Conservation (phyloP, 257 asterid species). For the Solanum habrochaites region DNA sequence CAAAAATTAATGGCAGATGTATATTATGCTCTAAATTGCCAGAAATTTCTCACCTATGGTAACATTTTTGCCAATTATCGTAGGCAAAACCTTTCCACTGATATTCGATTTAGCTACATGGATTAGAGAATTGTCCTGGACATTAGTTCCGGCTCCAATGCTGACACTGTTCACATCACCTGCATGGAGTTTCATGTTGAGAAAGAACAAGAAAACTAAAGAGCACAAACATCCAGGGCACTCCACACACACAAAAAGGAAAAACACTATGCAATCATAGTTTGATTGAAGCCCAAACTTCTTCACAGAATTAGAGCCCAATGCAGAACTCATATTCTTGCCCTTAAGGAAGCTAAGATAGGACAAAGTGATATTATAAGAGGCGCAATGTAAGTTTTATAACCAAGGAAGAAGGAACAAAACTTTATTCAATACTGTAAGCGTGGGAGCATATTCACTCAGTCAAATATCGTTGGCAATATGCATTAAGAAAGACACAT, state of each 20-base stretch:
- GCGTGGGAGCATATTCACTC: not conserved
- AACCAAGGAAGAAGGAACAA: not conserved
- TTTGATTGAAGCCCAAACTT: not conserved
- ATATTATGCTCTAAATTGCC: not conserved
- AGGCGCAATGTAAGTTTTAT: not conserved
- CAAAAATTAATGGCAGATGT: not conserved
- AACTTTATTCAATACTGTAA: not conserved
- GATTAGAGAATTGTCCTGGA: slow-evolving; percentile 87
- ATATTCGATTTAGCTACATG: slow-evolving; percentile 95
- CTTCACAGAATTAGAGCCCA: not conserved
- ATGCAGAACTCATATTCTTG: not conserved
- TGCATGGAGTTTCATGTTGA: slow-evolving; percentile 9
- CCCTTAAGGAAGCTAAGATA: not conserved
- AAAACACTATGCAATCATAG: not conserved
- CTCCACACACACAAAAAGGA: not conserved
- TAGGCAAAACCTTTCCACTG: slow-evolving; percentile 82
- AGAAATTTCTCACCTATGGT: slow-evolving; percentile 64
- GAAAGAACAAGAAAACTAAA: not conserved
- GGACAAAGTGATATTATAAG: not conserved
- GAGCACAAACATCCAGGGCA: not conserved
- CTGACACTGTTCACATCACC: slow-evolving; percentile 84
- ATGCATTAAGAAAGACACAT: not conserved
- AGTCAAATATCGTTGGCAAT: not conserved
- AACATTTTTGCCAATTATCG: slow-evolving; percentile 68
- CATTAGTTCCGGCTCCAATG: slow-evolving; percentile 85